Evolutionary conservation across 352 stramenopile genomes (phyloP), one percentile per base, ranked within the genome.

Genomic region (Pythium sukuiense): DNA sequence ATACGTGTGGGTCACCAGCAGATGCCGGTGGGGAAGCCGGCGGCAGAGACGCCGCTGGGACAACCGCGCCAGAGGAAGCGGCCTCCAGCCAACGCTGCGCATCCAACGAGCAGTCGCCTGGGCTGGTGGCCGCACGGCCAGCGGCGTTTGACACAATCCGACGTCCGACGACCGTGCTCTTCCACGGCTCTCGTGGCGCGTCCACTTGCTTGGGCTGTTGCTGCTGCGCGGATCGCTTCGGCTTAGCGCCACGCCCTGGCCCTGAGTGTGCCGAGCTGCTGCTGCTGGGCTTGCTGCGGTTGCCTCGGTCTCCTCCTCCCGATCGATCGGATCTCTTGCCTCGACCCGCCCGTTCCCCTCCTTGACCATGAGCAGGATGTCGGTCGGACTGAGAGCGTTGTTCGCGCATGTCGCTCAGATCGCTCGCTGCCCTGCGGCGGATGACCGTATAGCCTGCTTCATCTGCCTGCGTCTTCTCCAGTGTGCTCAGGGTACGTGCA

Each of bases 381-480:
- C 35, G 8, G 12, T 50, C 43, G 6, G 8, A 26, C 27, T 18
- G 43, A 24, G 43, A 3, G 0, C n/a, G 27, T 27, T 37, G 18
- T 45, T 13, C 12, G n/a, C 12, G 39, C 45, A 20, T 50, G 27
- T 32, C 16, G 7, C 33, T 27, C 33, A 32, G 6, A 20, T 74
- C 67, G 12, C 61, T 67, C 4, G 57, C 35, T 1, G 67, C 58
- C 9, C 67, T 56, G n/a, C 58, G 56, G 0, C 67, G 67, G 45
- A 74, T 74, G 20, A 74, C 67, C 26, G 67, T 74, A 56, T 74
- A 74, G 20, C 67, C 67, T 6, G 67, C 67, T 39, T 70, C 43
- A 24, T 74, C 67, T 9, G 67, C 67, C 30, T 73, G 60, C 0
- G 57, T 62, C 9, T 67, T 52, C 46, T 74, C 61, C 39, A 70